A percentile compares a stretch with the other conserved stretches of the same genome.
These are phyloP conservation scores for Erysimum cheiri DNA, from an alignment of 441 rosid genomes.

Conservation along the genomic window DNA sequence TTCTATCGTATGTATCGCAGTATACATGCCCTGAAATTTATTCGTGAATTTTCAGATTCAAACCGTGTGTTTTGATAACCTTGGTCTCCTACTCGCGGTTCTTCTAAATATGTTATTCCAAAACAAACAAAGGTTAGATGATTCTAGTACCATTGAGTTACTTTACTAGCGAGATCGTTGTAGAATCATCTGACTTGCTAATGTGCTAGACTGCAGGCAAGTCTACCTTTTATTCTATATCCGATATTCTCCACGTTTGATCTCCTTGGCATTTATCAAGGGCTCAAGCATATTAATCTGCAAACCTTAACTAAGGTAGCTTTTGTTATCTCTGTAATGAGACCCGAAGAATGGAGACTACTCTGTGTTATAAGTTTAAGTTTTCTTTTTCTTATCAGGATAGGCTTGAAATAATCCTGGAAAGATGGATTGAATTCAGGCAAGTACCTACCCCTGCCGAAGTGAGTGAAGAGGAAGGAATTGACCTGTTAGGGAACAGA, in stretches of 20 bases:
- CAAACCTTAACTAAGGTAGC: slow-evolving; percentile 91
- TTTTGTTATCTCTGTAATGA: not conserved
- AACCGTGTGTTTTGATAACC: slow-evolving; percentile 42
- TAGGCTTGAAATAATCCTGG: slow-evolving; percentile 82
- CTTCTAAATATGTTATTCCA: slow-evolving; percentile 34
- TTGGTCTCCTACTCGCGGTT: slow-evolving; percentile 42
- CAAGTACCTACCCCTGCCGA: slow-evolving; percentile 76
- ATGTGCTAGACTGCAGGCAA: slow-evolving; percentile 64
- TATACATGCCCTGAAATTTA: not conserved
- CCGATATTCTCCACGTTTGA: slow-evolving; percentile 83
- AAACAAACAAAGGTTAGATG: slow-evolving; percentile 40
- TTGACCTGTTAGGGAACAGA: slow-evolving; percentile 57
- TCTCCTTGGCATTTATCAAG: slow-evolving; percentile 87
- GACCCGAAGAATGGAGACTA: not conserved
- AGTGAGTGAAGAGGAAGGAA: slow-evolving; percentile 79
- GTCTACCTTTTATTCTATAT: slow-evolving; percentile 74
- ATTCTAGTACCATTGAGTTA: not conserved
- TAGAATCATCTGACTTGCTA: slow-evolving; percentile 29
- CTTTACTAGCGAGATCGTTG: not conserved
- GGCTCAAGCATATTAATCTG: slow-evolving; percentile 81
- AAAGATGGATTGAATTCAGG: slow-evolving; percentile 71
- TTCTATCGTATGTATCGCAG: slow-evolving; percentile 28
- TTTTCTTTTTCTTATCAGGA: slow-evolving; percentile 51
- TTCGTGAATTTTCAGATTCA: slow-evolving; percentile 27
- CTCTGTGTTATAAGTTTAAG: not conserved